These are phyloP conservation scores for Pelargonium nanum DNA, from an alignment of 345 rosid species.

Conservation along the genomic window DNA sequence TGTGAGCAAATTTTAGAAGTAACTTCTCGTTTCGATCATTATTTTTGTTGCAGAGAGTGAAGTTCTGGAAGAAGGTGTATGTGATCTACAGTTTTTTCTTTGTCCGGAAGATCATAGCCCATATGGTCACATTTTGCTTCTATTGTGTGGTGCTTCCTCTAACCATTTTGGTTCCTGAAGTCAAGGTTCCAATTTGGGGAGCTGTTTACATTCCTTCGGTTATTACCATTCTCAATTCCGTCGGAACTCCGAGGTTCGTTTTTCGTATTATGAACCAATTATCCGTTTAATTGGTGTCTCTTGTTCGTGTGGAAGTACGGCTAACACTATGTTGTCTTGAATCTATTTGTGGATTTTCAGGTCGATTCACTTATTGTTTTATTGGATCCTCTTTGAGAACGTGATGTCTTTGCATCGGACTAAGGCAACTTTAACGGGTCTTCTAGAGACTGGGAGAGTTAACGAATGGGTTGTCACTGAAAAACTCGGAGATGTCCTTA, in stretches of 20 bases:
- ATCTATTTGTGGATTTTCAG: constrained; percentile 24
- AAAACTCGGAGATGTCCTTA: constrained; percentile 67
- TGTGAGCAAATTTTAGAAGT: too few species aligned
- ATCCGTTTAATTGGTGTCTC: too few species aligned
- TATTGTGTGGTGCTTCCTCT: constrained; percentile 42
- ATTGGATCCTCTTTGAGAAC: constrained; percentile 97
- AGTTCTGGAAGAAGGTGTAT: constrained; percentile 40
- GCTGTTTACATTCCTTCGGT: constrained; percentile 41
- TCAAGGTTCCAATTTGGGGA: constrained; percentile 30
- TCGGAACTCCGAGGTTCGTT: constrained; percentile 33
- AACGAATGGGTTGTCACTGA: constrained; percentile 99
- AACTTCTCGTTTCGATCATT: background rate
- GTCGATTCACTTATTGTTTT: constrained; percentile 90
- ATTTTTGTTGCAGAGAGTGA: constrained; percentile 26
- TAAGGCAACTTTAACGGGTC: constrained; percentile 85
- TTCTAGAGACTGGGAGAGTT: constrained; percentile 84
- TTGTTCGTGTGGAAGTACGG: too few species aligned
- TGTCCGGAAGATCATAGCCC: constrained; percentile 39
- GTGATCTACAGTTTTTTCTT: constrained; percentile 41
- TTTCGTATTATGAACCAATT: too few species aligned
- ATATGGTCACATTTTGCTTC: constrained; percentile 38
- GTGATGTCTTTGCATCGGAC: constrained; percentile 98
- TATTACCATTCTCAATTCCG: constrained; percentile 40
- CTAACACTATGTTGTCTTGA: background rate
- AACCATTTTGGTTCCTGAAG: constrained; percentile 39